phyloP scores from a whole-genome alignment of 2,329 filamentous ascomycete genomes.

The Dothistroma septosporum region DNA sequence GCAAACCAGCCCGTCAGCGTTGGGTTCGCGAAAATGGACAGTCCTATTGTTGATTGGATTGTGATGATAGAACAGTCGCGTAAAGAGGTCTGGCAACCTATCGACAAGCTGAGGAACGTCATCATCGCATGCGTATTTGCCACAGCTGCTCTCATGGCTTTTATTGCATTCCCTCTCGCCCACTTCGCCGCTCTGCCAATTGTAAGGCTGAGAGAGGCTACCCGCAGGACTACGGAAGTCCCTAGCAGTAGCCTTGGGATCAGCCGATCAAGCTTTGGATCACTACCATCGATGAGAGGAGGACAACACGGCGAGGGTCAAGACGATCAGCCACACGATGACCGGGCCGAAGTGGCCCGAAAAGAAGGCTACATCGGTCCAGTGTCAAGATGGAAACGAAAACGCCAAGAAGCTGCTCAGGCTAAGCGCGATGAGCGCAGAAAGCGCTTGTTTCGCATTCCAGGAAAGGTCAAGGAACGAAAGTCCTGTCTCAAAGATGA shows the following conservation, averaged over 20 bases:
- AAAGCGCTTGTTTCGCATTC: slow-evolving; percentile 68
- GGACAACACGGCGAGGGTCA: slow-evolving; percentile 29
- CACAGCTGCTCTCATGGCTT: slow-evolving; percentile 64
- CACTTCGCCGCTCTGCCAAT: slow-evolving; percentile 81
- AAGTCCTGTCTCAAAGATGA: slow-evolving; percentile 79
- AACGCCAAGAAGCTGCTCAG: slow-evolving; percentile 26
- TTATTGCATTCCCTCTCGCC: slow-evolving; percentile 72
- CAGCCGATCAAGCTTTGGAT: slow-evolving; percentile 40
- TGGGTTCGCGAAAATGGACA: slow-evolving; percentile 71
- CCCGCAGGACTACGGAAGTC: slow-evolving; percentile 66
- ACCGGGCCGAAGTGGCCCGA: slow-evolving; percentile 34
- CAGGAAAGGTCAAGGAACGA: slow-evolving; percentile 71
- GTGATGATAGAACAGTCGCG: slow-evolving; percentile 73
- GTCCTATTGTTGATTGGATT: slow-evolving; percentile 71
- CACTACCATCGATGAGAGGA: slow-evolving; percentile 15
- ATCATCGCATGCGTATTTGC: slow-evolving; percentile 82
- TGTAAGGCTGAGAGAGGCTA: slow-evolving; percentile 68
- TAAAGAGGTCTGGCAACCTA: slow-evolving; percentile 70
- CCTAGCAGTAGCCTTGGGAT: slow-evolving; percentile 44
- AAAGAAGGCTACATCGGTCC: slow-evolving; percentile 45
- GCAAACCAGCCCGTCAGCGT: slow-evolving; percentile 65
- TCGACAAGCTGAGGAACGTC: slow-evolving; percentile 70
- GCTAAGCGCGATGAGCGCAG: slow-evolving; percentile 34
- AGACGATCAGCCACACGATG: slow-evolving; percentile 43
- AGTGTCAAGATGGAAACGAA: slow-evolving; percentile 30